Conservation (phyloP, 768 basidiomycete genomes). For the Boletus edulis region DNA sequence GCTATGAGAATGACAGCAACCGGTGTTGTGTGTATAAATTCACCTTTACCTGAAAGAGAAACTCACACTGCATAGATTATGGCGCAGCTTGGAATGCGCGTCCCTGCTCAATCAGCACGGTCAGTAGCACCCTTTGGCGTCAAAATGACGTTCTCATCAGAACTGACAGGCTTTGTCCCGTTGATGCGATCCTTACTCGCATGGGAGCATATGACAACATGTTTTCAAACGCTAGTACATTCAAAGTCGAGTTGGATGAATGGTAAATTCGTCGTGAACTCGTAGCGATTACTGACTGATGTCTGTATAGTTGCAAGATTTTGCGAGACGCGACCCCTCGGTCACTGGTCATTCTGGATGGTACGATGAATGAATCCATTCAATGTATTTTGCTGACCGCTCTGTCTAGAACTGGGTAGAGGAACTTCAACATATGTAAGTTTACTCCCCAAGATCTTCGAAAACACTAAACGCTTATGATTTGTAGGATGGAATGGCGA, state of each 20-base stretch:
- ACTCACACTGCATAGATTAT: slow-evolving; percentile 54
- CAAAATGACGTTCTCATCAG: slow-evolving; percentile 4
- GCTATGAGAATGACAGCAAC: slow-evolving; percentile 95
- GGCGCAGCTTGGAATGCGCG: slow-evolving; percentile 95
- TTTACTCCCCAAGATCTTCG: slow-evolving; percentile 1
- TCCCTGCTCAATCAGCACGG: slow-evolving; percentile 83
- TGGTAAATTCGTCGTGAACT: slow-evolving; percentile 48
- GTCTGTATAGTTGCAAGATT: slow-evolving; percentile 76
- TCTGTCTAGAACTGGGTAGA: slow-evolving; percentile 77
- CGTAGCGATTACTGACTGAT: neutral
- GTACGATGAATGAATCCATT: slow-evolving; percentile 39
- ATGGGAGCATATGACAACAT: slow-evolving; percentile 99
- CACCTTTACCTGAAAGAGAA: neutral
- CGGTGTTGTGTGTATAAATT: slow-evolving; percentile 60
- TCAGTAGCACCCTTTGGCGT: slow-evolving; percentile 30
- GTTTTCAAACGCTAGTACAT: slow-evolving; percentile 92
- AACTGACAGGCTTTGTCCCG: slow-evolving; percentile 67
- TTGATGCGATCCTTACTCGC: slow-evolving; percentile 90
- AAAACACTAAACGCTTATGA: slow-evolving; percentile 13
- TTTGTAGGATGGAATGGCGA: slow-evolving; percentile 93
- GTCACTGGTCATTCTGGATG: slow-evolving; percentile 93
- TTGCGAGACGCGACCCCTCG: slow-evolving; percentile 90
- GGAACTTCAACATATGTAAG: slow-evolving; percentile 92
- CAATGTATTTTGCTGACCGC: slow-evolving; percentile 8
- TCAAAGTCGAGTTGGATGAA: slow-evolving; percentile 98